Base-by-base conservation (phyloP, 192 early-diverging fungal species). In the Umbelopsis ramanniana region DNA sequence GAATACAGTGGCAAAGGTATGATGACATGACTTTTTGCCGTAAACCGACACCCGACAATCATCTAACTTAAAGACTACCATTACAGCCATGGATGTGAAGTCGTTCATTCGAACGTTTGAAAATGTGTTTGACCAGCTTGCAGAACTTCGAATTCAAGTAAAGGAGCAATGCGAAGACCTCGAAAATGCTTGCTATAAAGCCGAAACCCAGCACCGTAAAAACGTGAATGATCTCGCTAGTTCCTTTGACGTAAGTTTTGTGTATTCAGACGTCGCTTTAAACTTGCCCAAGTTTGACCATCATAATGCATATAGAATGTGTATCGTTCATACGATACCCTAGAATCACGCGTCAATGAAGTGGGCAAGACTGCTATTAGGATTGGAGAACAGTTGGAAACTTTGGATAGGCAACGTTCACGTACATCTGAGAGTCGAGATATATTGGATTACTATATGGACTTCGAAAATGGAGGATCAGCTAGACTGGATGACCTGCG, bases 321-420 rank as follows among this genome's bases (percentile, higher is more conserved):
- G 5, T 91, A 95, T 81, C 84, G 82, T 48, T 92, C 93, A 45
- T 95, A 96, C 79, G 95, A 97, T 74, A 84, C 84, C 40, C 83
- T 99, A 50, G 96, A 99, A 79, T 84, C 84, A 29, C 88, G 95
- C 63, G 91, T 98, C 45, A 90, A 90, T 67, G 92, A 97, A 78
- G 95, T 99, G 10, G 93, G 96, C 76, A 96, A 93, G 73, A 97
- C 96, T 23, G 95, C 96, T n/a, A 92, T 98, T 48, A 87, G 94
- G 60, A 96, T 99, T 73, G 93, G 97, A 68, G 97, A 99, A 77
- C 96, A 99, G 82, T 86, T 99, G 46, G 97, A 99, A 75, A 96
- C 92, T 0, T 93, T 97, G 48, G 95, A 97, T 76, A 95, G 93
- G 72, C 96, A 99, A 68, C 83, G 93, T 68, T 87, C 91, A 70